These are phyloP conservation scores for Penicillium sp. DNA, from an alignment of 2,329 filamentous ascomycete genomes.

Conservation along the genomic window DNA sequence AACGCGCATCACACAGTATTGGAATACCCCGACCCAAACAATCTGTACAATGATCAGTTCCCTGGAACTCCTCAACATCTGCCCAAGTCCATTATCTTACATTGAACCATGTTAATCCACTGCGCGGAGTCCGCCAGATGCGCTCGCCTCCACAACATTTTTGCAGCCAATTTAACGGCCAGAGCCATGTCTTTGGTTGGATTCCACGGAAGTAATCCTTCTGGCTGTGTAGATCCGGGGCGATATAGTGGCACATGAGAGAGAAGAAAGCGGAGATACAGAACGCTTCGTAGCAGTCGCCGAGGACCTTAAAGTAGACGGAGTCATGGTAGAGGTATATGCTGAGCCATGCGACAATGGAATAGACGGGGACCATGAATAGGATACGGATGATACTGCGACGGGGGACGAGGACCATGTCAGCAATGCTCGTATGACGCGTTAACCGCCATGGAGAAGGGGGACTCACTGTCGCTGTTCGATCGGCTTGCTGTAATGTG, in stretches of 20 bases:
- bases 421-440: conserved; percentile 37
- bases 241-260: conserved; percentile 25
- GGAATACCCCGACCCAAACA: conserved; percentile 77
- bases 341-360: conserved; percentile 68
- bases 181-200: conserved; percentile 67
- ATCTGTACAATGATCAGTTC: conserved; percentile 17
- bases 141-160: conserved; percentile 66
- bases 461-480: conserved; percentile 66
- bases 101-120: conserved; percentile 76
- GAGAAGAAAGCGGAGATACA: conserved; percentile 79
- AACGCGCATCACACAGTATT: conserved; percentile 80
- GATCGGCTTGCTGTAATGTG: conserved; percentile 58
- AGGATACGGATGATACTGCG: conserved; percentile 78
- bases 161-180: conserved; percentile 67
- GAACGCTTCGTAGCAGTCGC: conserved; percentile 84
- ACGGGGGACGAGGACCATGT: conserved; percentile 40
- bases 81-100: conserved; percentile 12
- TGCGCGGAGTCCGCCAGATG: conserved; percentile 67
- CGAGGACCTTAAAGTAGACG: conserved; percentile 75
- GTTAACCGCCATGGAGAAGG: conserved; percentile 53
- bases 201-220: conserved; percentile 75
- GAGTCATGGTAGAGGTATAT: conserved; percentile 72
- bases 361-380: conserved; percentile 80
- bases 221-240: conserved; percentile 71
- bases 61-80: neutral